Percentiles rank a stretch among this genome's conserved stretches.
Conservation (phyloP, 768 basidiomycete species). For the Chiua virens region DNA sequence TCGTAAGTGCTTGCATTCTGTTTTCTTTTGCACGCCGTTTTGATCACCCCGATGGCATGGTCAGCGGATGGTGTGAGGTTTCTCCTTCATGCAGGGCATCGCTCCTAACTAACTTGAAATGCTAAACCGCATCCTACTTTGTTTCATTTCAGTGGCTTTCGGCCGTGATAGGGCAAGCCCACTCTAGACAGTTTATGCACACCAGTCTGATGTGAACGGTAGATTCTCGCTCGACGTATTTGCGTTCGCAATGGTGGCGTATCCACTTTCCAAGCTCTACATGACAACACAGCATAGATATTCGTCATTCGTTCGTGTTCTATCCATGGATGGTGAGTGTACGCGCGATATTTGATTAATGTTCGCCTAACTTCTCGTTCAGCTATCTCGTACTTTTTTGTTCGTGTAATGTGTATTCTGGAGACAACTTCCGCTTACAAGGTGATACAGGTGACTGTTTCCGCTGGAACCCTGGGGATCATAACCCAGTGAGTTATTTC, state of each 20-base stretch:
- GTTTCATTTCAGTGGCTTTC: not conserved
- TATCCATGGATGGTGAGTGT: constrained; percentile 11
- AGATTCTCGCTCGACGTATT: not conserved
- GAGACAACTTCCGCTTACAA: not conserved
- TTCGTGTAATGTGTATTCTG: not conserved
- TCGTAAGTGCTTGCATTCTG: not conserved
- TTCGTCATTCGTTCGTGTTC: constrained; percentile 1
- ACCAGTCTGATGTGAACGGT: not conserved
- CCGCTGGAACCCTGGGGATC: not conserved
- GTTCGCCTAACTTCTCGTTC: not conserved
- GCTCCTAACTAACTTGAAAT: too few species aligned
- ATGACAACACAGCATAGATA: not conserved
- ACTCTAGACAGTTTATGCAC: not conserved
- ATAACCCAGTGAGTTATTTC: constrained; percentile 4
- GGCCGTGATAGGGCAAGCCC: not conserved
- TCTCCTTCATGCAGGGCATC: too few species aligned
- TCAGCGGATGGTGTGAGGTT: not conserved
- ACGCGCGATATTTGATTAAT: not conserved
- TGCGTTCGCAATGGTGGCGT: not conserved
- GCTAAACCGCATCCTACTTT: not conserved
- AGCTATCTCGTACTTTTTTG: not conserved
- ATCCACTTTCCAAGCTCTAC: not conserved
- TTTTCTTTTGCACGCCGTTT: not conserved
- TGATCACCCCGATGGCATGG: not conserved
- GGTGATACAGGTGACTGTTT: not conserved